A percentile compares a stretch with the other conserved stretches of the same genome.
These are phyloP conservation scores for Pseudogymnoascus sp. DNA, from an alignment of 2,329 filamentous ascomycete species.

Conservation along the genomic window DNA sequence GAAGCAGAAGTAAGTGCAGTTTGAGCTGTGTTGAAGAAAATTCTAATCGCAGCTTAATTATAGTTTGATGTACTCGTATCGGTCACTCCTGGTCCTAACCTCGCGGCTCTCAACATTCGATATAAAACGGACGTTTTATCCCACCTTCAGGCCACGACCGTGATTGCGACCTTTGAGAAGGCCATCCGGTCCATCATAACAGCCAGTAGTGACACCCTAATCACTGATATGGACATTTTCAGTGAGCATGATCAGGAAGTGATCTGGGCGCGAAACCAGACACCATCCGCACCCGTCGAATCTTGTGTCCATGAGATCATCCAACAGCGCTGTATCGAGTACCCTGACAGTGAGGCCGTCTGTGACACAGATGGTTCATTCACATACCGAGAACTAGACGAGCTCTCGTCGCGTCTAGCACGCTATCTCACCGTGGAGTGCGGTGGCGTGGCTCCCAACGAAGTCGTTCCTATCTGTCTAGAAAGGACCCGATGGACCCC, in stretches of 20 bases:
- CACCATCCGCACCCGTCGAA: neutral
- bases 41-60: neutral
- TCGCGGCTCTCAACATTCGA: neutral
- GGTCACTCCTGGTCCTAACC: neutral
- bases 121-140: neutral
- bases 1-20: neutral
- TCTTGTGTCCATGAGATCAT: neutral
- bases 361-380: neutral
- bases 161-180: neutral
- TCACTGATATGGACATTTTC: neutral
- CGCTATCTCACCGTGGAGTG: neutral
- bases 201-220: neutral
- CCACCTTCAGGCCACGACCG: neutral
- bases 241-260: neutral
- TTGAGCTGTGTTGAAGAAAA: neutral
- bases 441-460: conserved; percentile 12
- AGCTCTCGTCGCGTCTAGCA: neutral
- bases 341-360: neutral
- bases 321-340: neutral
- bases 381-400: neutral
- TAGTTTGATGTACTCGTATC: neutral
- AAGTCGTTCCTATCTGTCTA: conserved; percentile 17
- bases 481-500: conserved; percentile 20
- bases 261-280: neutral
- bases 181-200: neutral